Percentiles rank a stretch among this genome's conserved stretches.
Evolutionary conservation across 2,329 filamentous ascomycete genomes (phyloP).

Genomic region (Ascochyta fabae): DNA sequence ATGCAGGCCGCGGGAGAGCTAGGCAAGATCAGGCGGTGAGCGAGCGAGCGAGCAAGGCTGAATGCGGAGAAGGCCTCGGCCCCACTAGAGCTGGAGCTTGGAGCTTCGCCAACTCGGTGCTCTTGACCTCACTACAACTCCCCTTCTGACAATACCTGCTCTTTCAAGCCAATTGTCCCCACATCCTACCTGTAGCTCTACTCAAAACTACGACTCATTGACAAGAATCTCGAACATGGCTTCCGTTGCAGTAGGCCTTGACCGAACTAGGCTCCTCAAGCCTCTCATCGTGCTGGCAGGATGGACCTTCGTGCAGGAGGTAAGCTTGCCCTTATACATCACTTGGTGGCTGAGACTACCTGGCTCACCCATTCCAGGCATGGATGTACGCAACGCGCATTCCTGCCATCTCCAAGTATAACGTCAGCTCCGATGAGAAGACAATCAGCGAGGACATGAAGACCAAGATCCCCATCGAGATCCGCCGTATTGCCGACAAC

Average conservation of each 20-base stretch:
- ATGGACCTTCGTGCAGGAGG: slow-evolving; percentile 20
- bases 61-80: slow-evolving; percentile 11
- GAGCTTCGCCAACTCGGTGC: slow-evolving; percentile 9
- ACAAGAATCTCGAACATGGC: slow-evolving; percentile 1
- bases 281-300: slow-evolving; percentile 16
- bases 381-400: slow-evolving; percentile 19
- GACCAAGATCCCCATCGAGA: slow-evolving; percentile 16
- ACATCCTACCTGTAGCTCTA: background rate
- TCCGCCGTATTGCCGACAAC: slow-evolving; percentile 17
- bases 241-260: slow-evolving; percentile 18
- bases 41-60: slow-evolving; percentile 4
- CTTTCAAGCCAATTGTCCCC: background rate
- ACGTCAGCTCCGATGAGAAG: slow-evolving; percentile 6
- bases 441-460: slow-evolving; percentile 9
- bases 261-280: slow-evolving; percentile 18
- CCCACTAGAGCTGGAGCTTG: slow-evolving; percentile 3
- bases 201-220: background rate
- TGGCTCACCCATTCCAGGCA: background rate
- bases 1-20: slow-evolving; percentile 9
- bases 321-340: background rate
- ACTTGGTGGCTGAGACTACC: background rate
- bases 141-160: slow-evolving; percentile 5
- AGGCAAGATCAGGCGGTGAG: slow-evolving; percentile 5
- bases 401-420: slow-evolving; percentile 16
- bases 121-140: slow-evolving; percentile 9